Conservation (phyloP, 306 rosid genomes). For the Cicer bijugum region DNA sequence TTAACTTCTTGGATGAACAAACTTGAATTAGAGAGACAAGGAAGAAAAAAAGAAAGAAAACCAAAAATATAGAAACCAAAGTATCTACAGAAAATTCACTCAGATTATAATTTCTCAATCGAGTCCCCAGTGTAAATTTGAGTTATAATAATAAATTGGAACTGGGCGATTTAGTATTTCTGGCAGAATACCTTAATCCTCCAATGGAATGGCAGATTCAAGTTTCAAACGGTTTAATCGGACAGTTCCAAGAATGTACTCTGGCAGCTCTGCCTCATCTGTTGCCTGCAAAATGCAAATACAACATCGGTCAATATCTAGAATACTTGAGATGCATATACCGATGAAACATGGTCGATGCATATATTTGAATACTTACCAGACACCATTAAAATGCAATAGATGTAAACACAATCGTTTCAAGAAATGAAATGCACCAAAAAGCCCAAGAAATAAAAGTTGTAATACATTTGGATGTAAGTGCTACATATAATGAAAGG, state of each 20-base stretch:
- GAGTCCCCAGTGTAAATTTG: constrained; percentile 8
- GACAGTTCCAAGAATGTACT: constrained; percentile 91
- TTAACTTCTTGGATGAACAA: constrained; percentile 17
- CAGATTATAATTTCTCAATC: constrained; percentile 13
- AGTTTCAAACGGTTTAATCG: constrained; percentile 77
- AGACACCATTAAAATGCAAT: constrained; percentile 19
- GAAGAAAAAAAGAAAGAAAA: background rate
- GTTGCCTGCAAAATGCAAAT: constrained; percentile 78
- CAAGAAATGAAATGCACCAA: constrained; percentile 27
- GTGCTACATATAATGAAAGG: constrained; percentile 6
- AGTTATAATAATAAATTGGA: constrained; percentile 7
- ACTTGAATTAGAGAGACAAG: background rate
- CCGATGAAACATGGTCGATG: background rate
- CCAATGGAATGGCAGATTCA: constrained; percentile 70
- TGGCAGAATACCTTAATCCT: constrained; percentile 51
- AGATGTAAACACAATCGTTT: constrained; percentile 15
- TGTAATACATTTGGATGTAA: background rate
- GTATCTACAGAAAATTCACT: constrained; percentile 34
- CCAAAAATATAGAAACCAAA: background rate
- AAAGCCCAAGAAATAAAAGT: background rate
- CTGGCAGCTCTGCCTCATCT: constrained; percentile 84
- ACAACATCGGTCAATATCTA: constrained; percentile 39
- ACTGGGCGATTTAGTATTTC: constrained; percentile 9
- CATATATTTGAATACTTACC: background rate
- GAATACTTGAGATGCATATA: constrained; percentile 9